phyloP scores from a whole-genome alignment of 1,139 yeast genomes.

The Debaryomycetaceae sp. region DNA sequence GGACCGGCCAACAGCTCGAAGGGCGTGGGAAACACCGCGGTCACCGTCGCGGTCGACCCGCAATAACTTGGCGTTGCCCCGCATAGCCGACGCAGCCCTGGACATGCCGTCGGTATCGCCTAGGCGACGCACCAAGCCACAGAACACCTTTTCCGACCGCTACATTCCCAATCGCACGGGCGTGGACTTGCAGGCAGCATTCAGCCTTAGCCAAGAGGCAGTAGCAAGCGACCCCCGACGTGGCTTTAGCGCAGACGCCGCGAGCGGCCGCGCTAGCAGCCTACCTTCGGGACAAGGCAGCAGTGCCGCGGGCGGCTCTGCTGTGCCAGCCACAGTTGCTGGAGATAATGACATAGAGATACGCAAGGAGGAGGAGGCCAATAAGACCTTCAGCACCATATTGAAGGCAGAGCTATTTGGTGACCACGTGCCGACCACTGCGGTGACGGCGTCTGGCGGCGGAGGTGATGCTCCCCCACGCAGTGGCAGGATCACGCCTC shows the following conservation, averaged over 20 bases:
- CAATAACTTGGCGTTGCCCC: conserved; percentile 27
- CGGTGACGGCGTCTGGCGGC: conserved; percentile 19
- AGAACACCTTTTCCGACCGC: conserved; percentile 66
- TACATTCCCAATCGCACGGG: conserved; percentile 86
- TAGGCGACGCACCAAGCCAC: conserved; percentile 35
- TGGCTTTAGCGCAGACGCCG: not conserved
- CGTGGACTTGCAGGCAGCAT: conserved; percentile 83
- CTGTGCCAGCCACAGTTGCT: conserved; percentile 1
- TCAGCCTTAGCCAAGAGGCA: conserved; percentile 33
- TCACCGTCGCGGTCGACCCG: conserved; percentile 41
- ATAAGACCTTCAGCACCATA: conserved; percentile 79
- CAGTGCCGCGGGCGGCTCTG: not conserved
- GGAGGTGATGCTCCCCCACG: not conserved
- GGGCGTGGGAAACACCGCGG: conserved; percentile 30
- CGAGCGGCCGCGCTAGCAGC: not conserved
- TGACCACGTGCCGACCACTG: conserved; percentile 64
- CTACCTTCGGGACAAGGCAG: too few relatives aligned
- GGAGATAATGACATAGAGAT: conserved; percentile 60
- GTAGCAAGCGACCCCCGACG: not conserved
- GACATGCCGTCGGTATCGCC: conserved; percentile 32
- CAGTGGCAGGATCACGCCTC: too few relatives aligned
- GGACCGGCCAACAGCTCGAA: too few relatives aligned
- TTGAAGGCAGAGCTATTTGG: conserved; percentile 90
- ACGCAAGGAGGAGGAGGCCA: conserved; percentile 76
- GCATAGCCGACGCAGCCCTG: conserved; percentile 18